Evolutionary conservation across 371 early-diverging fungal genomes (phyloP).

Genomic region (Saksenaea oblongispora): DNA sequence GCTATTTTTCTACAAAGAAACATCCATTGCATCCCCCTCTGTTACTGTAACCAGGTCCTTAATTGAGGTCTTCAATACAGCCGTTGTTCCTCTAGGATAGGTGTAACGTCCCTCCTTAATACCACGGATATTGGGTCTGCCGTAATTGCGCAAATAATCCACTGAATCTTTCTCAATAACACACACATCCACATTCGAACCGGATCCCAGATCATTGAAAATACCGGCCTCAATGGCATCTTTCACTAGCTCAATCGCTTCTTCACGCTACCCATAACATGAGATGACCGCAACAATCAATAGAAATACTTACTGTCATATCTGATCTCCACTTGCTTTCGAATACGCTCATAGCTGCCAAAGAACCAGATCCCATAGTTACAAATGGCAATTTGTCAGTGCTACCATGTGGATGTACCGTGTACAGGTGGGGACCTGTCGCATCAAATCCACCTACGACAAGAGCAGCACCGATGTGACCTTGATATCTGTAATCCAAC

Average conservation of each 20-base stretch:
- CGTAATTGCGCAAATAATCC: constrained; percentile 87
- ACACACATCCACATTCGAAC: constrained; percentile 97
- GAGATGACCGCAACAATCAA: neutral
- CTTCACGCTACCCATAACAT: constrained; percentile 70
- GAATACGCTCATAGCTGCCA: constrained; percentile 98
- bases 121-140: constrained; percentile 87
- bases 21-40: constrained; percentile 56
- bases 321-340: constrained; percentile 87
- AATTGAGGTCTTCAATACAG: constrained; percentile 48
- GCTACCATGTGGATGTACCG: constrained; percentile 97
- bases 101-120: constrained; percentile 83
- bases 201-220: constrained; percentile 99
- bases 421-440: constrained; percentile 91
- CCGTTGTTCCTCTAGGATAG: constrained; percentile 50
- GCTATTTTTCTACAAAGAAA: constrained; percentile 45
- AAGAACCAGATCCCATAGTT: constrained; percentile 98
- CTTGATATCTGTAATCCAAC: constrained; percentile 84
- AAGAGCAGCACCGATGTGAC: constrained; percentile 97
- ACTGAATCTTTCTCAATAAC: constrained; percentile 85
- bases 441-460: constrained; percentile 97
- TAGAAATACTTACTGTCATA: constrained; percentile 78
- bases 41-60: constrained; percentile 36
- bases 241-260: constrained; percentile 92
- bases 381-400: constrained; percentile 96
- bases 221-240: constrained; percentile 99